A percentile compares a stretch with the other conserved stretches of the same genome.
phyloP scores from a whole-genome alignment of 805 yeast species.

The Kuraishia piskuri region DNA sequence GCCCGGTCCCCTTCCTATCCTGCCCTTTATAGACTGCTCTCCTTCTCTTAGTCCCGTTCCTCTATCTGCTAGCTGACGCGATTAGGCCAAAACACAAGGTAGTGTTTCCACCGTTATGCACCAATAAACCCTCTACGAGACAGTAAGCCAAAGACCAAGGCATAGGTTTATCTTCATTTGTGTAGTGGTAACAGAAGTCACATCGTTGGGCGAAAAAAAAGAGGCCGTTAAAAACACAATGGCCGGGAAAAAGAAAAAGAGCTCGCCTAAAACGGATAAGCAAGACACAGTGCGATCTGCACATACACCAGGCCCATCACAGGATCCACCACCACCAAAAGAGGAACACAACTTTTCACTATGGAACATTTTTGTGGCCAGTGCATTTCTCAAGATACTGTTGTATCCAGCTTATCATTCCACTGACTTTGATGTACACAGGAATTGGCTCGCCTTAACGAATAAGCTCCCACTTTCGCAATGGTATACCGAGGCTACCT shows the following conservation, averaged over 20 bases:
- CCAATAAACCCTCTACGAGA: neutral
- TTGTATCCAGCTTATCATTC: conserved; percentile 80
- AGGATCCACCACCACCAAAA: neutral
- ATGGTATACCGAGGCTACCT: conserved; percentile 78
- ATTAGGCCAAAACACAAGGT: neutral
- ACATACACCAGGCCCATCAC: neutral
- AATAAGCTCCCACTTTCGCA: conserved; percentile 57
- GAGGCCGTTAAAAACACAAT: no score
- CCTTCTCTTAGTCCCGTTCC: no score
- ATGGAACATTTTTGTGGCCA: conserved; percentile 61
- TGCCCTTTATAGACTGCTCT: no score
- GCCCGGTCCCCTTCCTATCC: no score
- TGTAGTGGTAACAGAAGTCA: no score
- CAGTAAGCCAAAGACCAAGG: neutral
- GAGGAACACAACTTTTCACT: conserved; percentile 32
- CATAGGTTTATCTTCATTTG: neutral
- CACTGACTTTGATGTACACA: conserved; percentile 94
- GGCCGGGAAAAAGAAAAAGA: neutral
- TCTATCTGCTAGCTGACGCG: no score
- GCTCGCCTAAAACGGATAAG: neutral
- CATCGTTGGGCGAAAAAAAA: no score
- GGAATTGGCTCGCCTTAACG: conserved; percentile 96
- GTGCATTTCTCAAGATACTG: conserved; percentile 48
- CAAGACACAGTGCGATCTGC: neutral
- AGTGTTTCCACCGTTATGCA: neutral